Evolutionary conservation across 73 alveolate genomes (phyloP).

Genomic region (Strombidium stylifer): DNA sequence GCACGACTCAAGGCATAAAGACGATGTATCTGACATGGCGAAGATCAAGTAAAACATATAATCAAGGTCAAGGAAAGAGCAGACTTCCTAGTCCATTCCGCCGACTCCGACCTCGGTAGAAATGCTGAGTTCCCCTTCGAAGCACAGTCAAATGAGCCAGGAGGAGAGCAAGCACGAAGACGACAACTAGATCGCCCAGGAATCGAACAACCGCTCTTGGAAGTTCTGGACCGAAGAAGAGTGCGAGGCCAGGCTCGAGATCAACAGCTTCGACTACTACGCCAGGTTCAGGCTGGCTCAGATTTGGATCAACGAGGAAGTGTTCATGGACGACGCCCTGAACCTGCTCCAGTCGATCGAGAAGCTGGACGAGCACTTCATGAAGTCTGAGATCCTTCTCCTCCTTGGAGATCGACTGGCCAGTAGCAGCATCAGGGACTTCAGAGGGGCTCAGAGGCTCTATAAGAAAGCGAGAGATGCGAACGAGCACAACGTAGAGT

Average conservation of each 20-base stretch:
- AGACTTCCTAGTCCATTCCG: too few relatives aligned
- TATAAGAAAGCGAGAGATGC: constrained; percentile 37
- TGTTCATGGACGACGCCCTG: constrained; percentile 19
- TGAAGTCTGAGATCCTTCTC: constrained; percentile 35
- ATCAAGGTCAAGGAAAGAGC: too few relatives aligned
- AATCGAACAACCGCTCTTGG: constrained; percentile 3
- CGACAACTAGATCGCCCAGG: constrained; percentile 1
- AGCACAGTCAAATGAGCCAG: constrained; percentile 1
- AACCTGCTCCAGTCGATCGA: not conserved
- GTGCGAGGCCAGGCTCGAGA: constrained; percentile 31
- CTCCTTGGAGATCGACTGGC: constrained; percentile 41
- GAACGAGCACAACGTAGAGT: constrained; percentile 45
- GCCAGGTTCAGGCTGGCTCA: constrained; percentile 46
- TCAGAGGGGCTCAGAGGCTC: constrained; percentile 35
- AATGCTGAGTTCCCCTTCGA: not conserved
- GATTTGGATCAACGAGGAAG: constrained; percentile 14
- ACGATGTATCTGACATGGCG: too few relatives aligned
- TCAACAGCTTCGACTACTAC: constrained; percentile 4
- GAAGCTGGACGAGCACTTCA: constrained; percentile 20
- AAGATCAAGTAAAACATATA: too few relatives aligned
- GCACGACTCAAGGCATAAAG: too few relatives aligned
- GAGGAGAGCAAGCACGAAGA: not conserved
- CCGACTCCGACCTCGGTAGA: not conserved
- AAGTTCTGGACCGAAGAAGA: constrained; percentile 42
- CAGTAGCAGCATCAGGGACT: constrained; percentile 27